These are phyloP conservation scores for Ogataea parapolymorpha DNA, from an alignment of 805 yeast genomes.

Conservation along the genomic window DNA sequence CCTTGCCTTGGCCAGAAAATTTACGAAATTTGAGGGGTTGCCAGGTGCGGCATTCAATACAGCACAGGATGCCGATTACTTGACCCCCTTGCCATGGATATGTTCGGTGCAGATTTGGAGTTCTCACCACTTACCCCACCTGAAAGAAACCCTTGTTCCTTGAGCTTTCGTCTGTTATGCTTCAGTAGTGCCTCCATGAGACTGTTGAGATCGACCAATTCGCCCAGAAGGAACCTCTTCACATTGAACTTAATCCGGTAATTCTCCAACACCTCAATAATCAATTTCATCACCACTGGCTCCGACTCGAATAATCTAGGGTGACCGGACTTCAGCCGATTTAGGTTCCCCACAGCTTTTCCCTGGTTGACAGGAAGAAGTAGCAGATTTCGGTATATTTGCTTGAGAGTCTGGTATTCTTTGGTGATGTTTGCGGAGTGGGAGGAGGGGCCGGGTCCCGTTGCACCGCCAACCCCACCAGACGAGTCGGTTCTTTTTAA, in stretches of 20 bases:
- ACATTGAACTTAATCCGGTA: conserved; percentile 61
- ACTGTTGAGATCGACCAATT: conserved; percentile 52
- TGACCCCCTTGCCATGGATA: not conserved
- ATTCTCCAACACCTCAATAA: conserved; percentile 47
- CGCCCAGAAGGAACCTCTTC: conserved; percentile 59
- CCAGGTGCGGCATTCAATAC: not conserved
- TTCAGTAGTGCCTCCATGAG: conserved; percentile 51
- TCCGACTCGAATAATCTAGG: conserved; percentile 52
- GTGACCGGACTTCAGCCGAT: conserved; percentile 45
- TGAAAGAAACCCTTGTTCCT: conserved; percentile 8
- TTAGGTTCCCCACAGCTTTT: conserved; percentile 37
- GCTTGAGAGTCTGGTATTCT: conserved; percentile 23
- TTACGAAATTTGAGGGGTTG: not conserved
- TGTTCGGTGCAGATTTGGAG: conserved; percentile 1
- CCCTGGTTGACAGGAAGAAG: conserved; percentile 26
- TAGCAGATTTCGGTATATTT: conserved; percentile 29
- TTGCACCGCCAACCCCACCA: conserved; percentile 12
- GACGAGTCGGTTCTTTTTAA: conserved; percentile 6
- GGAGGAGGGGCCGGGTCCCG: conserved; percentile 15
- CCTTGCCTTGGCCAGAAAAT: not conserved
- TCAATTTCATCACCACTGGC: conserved; percentile 52
- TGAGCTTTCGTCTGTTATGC: conserved; percentile 37
- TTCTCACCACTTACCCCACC: conserved; percentile 3
- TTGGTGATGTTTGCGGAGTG: conserved; percentile 15
- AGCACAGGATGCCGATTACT: not conserved